Base-by-base conservation (phyloP, 2,329 filamentous ascomycete species). In the Boeremia lycopersici region DNA sequence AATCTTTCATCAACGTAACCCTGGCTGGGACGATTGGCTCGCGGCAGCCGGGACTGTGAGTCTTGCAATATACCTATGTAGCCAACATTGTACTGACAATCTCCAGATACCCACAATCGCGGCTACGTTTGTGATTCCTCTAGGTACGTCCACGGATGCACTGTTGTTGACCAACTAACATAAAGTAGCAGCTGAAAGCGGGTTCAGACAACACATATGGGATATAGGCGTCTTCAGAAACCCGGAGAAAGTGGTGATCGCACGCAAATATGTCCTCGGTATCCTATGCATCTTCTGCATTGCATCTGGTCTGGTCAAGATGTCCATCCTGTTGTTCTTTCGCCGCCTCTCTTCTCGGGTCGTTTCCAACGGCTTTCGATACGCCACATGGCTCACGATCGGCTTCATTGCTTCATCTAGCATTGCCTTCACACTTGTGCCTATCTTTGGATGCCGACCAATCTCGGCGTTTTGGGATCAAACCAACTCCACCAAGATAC, bases 291-390 rank as follows among this genome's bases (percentile, higher is more conserved):
- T 63, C 11, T 74, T 73, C 45, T 68, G 68, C 40, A n/a, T 58
- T 4, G 61, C 60, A 4, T 62, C 68, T 2, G 70, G 71, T 0
- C 45, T 73, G 1, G 63, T 72, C 44, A 74, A 74, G 38, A 62
- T 74, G 11, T 73, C 70, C 8, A 72, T 74, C 13, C 61, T 74
- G 3, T 58, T 70, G 2, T 73, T 72, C 50, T 73, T 70, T 31
- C 65, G 68, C 4, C 64, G 70, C 1, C 59, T 73, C 0, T 67
- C 65, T 8, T 51, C 67, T 11, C 65, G 68, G 8, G 63, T 61
- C 2, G 59, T 71, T 2, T 71, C 69, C 5, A 62, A 44, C 1
- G 30, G 40, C 3, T 73, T 72, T 33, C 60, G 60, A 35, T 68
- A 62, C 60, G 57, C 57, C 1, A 70, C 64, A 3, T 62, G 64